A percentile compares a stretch with the other conserved stretches of the same genome.
phyloP scores from a whole-genome alignment of 768 basidiomycete species.

The Russula sp. region DNA sequence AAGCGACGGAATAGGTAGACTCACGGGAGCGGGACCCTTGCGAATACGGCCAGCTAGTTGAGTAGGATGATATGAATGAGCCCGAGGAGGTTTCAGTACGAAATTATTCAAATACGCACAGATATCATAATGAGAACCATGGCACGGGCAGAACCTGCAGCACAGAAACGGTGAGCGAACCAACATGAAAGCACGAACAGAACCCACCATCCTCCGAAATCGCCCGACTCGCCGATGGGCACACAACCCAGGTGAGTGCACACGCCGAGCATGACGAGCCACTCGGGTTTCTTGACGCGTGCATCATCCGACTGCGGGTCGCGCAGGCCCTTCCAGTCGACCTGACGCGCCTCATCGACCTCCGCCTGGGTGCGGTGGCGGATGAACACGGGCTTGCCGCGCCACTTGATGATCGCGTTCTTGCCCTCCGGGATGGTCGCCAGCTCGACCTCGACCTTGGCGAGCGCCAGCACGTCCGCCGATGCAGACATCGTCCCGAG shows the following conservation, averaged over 20 bases:
- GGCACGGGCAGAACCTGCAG: conserved; percentile 90
- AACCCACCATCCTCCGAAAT: conserved; percentile 94
- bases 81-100: conserved; percentile 2
- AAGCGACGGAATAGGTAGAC: conserved; percentile 25
- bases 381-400: conserved; percentile 99
- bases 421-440: conserved; percentile 90
- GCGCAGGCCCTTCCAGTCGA: conserved; percentile 80
- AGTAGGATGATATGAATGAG: conserved; percentile 16
- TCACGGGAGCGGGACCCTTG: conserved; percentile 92
- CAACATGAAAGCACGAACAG: neutral
- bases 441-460: conserved; percentile 95
- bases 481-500: conserved; percentile 94
- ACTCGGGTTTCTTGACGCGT: conserved; percentile 90
- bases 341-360: conserved; percentile 83
- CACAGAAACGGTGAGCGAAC: neutral
- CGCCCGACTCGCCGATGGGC: conserved; percentile 94
- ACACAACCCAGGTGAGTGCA: conserved; percentile 99
- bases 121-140: conserved; percentile 98
- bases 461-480: conserved; percentile 94
- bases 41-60: conserved; percentile 80
- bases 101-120: conserved; percentile 43
- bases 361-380: conserved; percentile 89
- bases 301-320: conserved; percentile 90
- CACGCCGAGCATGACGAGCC: conserved; percentile 88
- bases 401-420: conserved; percentile 98